Conservation (phyloP, 768 basidiomycete species). For the Auricularia sp. region DNA sequence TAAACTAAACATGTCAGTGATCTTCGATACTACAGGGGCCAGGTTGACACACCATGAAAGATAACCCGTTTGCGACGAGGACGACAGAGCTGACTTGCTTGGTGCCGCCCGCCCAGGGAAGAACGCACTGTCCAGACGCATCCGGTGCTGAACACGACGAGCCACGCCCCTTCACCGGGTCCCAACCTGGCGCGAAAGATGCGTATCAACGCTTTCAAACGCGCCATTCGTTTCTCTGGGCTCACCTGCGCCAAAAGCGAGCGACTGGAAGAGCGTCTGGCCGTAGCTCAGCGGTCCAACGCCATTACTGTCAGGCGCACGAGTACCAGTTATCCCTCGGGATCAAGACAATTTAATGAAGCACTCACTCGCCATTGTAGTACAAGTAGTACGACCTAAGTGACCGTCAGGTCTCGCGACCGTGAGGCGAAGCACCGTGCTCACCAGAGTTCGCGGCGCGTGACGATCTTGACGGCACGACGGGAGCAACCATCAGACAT, state of each 20-base stretch:
- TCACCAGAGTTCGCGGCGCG: background rate
- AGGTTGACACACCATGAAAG: constrained; percentile 47
- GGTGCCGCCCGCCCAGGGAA: constrained; percentile 66
- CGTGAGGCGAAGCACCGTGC: background rate
- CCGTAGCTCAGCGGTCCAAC: constrained; percentile 34
- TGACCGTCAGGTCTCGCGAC: background rate
- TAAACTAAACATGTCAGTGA: constrained; percentile 33
- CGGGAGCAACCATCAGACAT: background rate
- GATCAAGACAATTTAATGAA: background rate
- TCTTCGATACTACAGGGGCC: background rate
- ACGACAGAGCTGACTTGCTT: constrained; percentile 68
- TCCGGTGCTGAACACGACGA: constrained; percentile 49
- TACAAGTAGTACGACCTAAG: background rate
- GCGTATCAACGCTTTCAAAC: background rate
- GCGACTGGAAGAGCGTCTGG: constrained; percentile 63
- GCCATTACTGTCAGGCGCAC: background rate
- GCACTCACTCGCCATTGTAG: background rate
- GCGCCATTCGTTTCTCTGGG: too few species aligned
- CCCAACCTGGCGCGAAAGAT: constrained; percentile 35
- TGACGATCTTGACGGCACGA: background rate
- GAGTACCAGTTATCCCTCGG: too few species aligned
- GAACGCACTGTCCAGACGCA: constrained; percentile 63
- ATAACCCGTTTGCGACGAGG: constrained; percentile 64
- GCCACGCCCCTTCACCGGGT: constrained; percentile 58
- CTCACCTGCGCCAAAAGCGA: constrained; percentile 46